phyloP scores from a whole-genome alignment of 208 protist species.

The Wallacemonas sp. region DNA sequence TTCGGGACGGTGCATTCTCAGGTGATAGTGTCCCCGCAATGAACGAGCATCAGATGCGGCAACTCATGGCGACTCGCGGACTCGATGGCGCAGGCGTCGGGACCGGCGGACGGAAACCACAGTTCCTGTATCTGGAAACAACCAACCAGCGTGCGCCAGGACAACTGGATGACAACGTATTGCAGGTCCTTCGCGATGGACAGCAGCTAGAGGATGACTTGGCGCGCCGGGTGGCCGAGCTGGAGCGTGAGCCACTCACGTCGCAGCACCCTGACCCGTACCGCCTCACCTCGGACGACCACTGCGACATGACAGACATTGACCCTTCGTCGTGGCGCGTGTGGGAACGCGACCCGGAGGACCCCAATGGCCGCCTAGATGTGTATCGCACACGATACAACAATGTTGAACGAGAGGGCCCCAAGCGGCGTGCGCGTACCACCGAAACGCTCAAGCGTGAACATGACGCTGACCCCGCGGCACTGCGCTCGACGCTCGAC shows the following conservation, averaged over 20 bases:
- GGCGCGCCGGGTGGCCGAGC: constrained; percentile 24
- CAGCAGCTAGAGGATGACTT: constrained; percentile 40
- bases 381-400: constrained; percentile 90
- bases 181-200: constrained; percentile 48
- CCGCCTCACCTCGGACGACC: constrained; percentile 83
- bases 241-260: constrained; percentile 56
- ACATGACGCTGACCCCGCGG: constrained; percentile 42
- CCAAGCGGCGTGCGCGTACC: constrained; percentile 57
- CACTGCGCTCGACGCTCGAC: constrained; percentile 47
- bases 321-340: constrained; percentile 74
- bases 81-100: background rate
- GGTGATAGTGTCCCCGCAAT: constrained; percentile 33
- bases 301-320: constrained; percentile 80
- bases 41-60: constrained; percentile 62
- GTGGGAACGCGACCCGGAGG: constrained; percentile 30
- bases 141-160: constrained; percentile 63
- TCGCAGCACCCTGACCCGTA: constrained; percentile 50
- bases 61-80: constrained; percentile 19
- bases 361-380: constrained; percentile 27
- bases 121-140: constrained; percentile 62
- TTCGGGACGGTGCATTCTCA: constrained; percentile 31
- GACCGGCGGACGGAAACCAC: constrained; percentile 35
- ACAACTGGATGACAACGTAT: constrained; percentile 60
- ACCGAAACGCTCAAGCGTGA: constrained; percentile 45
- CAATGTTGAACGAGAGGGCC: constrained; percentile 78